Evolutionary conservation across 495 filamentous ascomycete genomes (phyloP).

Genomic region (Neurospora sublineolata): DNA sequence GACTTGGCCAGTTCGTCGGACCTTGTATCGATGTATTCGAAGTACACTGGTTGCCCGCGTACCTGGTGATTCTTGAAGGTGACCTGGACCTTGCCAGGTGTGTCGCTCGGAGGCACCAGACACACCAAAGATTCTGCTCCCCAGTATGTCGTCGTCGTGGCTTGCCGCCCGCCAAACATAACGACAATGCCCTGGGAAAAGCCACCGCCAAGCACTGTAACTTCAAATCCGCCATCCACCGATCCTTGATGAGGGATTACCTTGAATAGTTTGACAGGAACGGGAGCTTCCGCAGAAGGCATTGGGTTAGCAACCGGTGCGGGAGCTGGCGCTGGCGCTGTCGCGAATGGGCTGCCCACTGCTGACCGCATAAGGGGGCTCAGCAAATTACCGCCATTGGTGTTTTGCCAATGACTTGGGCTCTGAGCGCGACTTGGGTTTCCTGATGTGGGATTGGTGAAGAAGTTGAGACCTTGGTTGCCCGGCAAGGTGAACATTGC

Average conservation of each 20-base stretch:
- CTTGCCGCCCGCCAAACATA: constrained; percentile 69
- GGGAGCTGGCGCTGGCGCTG: background rate
- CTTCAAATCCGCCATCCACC: constrained; percentile 70
- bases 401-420: constrained; percentile 1
- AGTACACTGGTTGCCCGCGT: constrained; percentile 36
- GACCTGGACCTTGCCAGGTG: constrained; percentile 61
- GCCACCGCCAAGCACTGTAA: constrained; percentile 67
- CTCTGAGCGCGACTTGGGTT: constrained; percentile 11
- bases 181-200: constrained; percentile 75
- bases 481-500: background rate
- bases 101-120: constrained; percentile 60
- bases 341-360: constrained; percentile 17
- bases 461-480: background rate
- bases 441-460: constrained; percentile 1
- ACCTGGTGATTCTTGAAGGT: constrained; percentile 47
- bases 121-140: constrained; percentile 75
- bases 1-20: constrained; percentile 59
- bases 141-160: constrained; percentile 74
- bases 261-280: constrained; percentile 27
- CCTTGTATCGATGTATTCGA: constrained; percentile 70
- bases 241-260: constrained; percentile 75
- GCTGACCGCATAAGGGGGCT: constrained; percentile 43
- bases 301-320: background rate
- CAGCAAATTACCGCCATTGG: constrained; percentile 1
- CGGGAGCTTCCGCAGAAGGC: background rate